Base-by-base conservation (phyloP, 331 rosid genomes). In the Prunus yedoensis region DNA sequence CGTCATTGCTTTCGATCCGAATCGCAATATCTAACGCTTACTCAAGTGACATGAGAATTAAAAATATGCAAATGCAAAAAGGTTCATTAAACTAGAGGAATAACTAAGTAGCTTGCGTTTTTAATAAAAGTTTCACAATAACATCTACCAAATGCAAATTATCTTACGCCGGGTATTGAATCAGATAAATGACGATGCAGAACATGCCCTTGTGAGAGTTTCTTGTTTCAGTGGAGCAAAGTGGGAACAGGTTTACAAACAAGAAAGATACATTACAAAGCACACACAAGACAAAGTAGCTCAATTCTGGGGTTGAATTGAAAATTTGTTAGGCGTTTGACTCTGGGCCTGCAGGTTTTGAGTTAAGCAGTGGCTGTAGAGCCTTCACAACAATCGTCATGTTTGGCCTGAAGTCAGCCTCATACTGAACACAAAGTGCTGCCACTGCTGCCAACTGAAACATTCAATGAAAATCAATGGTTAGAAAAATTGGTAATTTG, bases 361-460 rank as follows among this genome's bases (percentile, higher is more conserved):
- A 68, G 85, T 88, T 91, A 64, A 94, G 91, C 75, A 94, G 97
- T 70, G 98, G 98, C 63, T 87, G 93, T 8, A 94, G 85, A 72
- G 98, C 98, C 87, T 91, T 94, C 45, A 94, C 98, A 57, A 94
- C 98, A 79, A 94, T 94, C 0, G 97, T 91, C 98, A 94, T 94
- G 83, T 94, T 94, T 77, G 98, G 98, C 79, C 98, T 65, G 80
- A 94, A 94, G 75, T 94, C 98, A 11, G 96, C 96, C 83, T 94
- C 98, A 59, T 94, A 94, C 56, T 94, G 98, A 74, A 94, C 98
- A 83, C 98, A 94, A 30, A 94, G 85, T 74, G 98, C 98, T 81
- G 98, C 97, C 21, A 94, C 98, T 20, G 98, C 98, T 69, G 98
- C 98, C 90, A 94, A 90, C 98, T 94, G 80, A 28, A 78, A 78